phyloP scores from a whole-genome alignment of 257 asterid genomes.

The Thymus quinquecostatus region DNA sequence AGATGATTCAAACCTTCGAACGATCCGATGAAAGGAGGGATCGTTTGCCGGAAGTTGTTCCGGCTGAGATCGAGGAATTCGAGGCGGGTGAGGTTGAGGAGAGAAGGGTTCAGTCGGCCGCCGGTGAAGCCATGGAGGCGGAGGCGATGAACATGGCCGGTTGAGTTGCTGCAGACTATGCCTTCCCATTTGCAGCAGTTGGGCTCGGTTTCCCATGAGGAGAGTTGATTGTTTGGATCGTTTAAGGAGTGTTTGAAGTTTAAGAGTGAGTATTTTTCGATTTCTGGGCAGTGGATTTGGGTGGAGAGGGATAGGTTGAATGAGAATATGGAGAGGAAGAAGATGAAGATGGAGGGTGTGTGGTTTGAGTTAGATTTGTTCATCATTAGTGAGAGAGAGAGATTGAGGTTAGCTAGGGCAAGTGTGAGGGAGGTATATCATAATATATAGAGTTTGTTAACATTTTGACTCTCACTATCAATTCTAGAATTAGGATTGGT shows the following conservation, averaged over 20 bases:
- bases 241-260: slow-evolving; percentile 19
- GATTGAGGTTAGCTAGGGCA: neutral
- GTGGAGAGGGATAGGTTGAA: neutral
- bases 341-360: neutral
- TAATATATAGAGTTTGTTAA: too few relatives aligned
- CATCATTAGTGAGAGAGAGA: neutral
- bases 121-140: slow-evolving; percentile 11
- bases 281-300: slow-evolving; percentile 14
- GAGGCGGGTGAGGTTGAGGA: slow-evolving; percentile 30
- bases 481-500: neutral
- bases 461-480: too few relatives aligned
- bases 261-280: slow-evolving; percentile 28
- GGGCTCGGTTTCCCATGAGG: slow-evolving; percentile 21
- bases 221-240: slow-evolving; percentile 11
- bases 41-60: slow-evolving; percentile 20
- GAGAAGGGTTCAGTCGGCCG: slow-evolving; percentile 27
- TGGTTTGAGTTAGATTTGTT: neutral
- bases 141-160: slow-evolving; percentile 22
- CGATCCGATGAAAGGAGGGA: slow-evolving; percentile 33
- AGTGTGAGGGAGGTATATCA: too few relatives aligned
- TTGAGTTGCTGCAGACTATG: slow-evolving; percentile 22
- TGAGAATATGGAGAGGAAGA: neutral
- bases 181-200: slow-evolving; percentile 34
- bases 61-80: slow-evolving; percentile 16
- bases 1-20: slow-evolving; percentile 9